phyloP scores from a whole-genome alignment of 1,284 basidiomycete species.

The Kalmanozyma brasiliensis region DNA sequence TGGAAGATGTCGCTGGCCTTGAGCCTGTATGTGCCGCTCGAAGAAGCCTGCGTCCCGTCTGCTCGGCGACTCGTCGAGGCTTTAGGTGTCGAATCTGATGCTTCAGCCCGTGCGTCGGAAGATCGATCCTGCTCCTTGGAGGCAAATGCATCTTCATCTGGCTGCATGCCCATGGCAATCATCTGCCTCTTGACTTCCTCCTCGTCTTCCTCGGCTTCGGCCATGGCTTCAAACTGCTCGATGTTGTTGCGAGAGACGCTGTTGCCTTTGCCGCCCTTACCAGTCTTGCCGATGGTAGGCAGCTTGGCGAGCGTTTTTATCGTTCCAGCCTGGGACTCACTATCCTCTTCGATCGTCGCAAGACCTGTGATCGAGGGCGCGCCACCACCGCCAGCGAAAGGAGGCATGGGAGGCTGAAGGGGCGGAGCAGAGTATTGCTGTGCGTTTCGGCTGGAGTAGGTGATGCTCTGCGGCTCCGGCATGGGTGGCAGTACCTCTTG shows the following conservation, averaged over 20 bases:
- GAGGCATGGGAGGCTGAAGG: constrained; percentile 7
- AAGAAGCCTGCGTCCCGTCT: constrained; percentile 26
- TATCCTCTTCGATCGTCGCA: constrained; percentile 57
- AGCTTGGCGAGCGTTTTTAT: constrained; percentile 48
- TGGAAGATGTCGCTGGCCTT: constrained; percentile 55
- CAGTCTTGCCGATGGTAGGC: constrained; percentile 41
- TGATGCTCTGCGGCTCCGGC: constrained; percentile 34
- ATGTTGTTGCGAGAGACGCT: constrained; percentile 54
- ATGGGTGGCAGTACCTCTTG: constrained; percentile 22
- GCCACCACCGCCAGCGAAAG: constrained; percentile 3
- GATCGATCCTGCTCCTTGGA: background rate
- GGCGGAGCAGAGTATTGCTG: constrained; percentile 26
- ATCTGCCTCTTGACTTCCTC: constrained; percentile 53
- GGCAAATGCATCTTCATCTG: constrained; percentile 45
- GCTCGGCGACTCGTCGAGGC: constrained; percentile 14
- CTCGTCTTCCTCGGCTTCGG: constrained; percentile 49
- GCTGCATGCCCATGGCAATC: constrained; percentile 51
- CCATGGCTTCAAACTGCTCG: constrained; percentile 57
- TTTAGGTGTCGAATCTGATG: background rate
- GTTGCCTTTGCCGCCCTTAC: constrained; percentile 35
- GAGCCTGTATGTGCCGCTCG: constrained; percentile 20
- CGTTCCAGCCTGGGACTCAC: constrained; percentile 58
- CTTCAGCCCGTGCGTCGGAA: background rate
- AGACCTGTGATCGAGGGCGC: constrained; percentile 39
- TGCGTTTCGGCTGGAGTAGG: background rate